Evolutionary conservation across 73 alveolate species (phyloP).

Genomic region (Tetrahymena elliotti): DNA sequence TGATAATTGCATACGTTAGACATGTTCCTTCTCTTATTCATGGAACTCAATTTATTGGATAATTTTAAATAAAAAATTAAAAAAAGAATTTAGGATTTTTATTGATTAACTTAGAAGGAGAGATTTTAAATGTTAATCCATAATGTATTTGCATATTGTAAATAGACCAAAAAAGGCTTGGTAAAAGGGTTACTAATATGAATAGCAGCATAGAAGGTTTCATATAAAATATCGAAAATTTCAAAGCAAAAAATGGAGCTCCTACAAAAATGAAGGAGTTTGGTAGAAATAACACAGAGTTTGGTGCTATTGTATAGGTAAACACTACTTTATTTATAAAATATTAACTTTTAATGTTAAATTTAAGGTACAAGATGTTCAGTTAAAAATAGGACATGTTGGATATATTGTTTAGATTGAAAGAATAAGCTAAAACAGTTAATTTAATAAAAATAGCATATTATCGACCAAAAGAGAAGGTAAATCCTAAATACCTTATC

Average conservation of each 20-base stretch:
- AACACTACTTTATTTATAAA: background rate
- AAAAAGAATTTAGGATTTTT: constrained; percentile 10
- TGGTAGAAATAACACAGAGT: background rate
- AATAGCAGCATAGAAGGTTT: background rate
- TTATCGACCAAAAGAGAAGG: background rate
- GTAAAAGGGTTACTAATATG: background rate
- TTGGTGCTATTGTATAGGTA: background rate
- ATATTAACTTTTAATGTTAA: background rate
- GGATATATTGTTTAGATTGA: background rate
- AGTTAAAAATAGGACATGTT: background rate
- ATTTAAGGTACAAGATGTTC: background rate
- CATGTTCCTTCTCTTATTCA: constrained; percentile 25
- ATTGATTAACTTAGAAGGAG: constrained; percentile 2
- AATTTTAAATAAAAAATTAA: background rate
- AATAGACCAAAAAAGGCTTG: constrained; percentile 8
- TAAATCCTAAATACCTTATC: background rate
- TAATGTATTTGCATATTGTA: background rate
- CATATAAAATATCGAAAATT: background rate
- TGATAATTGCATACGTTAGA: constrained; percentile 14
- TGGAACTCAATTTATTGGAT: constrained; percentile 28
- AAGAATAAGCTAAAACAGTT: background rate
- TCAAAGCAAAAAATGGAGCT: constrained; percentile 11
- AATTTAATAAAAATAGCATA: background rate
- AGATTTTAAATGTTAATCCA: constrained; percentile 3
- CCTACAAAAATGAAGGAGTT: background rate